Conservation (phyloP, 169 alveolate species). For the Cryptosporidium parvum region DNA sequence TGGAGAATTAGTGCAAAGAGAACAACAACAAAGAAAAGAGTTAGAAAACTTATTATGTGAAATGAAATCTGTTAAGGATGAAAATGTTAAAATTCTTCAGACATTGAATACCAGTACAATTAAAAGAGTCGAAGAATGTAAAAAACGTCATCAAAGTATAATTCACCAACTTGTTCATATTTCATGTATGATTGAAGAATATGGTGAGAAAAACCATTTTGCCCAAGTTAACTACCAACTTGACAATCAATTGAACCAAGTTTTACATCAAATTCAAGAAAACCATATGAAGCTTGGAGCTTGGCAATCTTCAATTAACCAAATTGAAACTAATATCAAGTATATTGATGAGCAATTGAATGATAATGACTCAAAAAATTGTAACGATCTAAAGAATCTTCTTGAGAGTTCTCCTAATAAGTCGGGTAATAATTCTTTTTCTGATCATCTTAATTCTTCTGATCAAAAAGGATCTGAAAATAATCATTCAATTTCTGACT, state of each 20-base stretch:
- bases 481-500: conserved; percentile 1
- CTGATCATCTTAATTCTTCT: conserved; percentile 15
- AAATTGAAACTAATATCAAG: conserved; percentile 62
- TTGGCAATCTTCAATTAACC: conserved; percentile 65
- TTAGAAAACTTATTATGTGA: conserved; percentile 47
- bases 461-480: conserved; percentile 4
- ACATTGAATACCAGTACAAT: conserved; percentile 46
- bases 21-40: conserved; percentile 69
- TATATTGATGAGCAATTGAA: conserved; percentile 59
- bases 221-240: conserved; percentile 68
- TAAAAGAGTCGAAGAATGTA: conserved; percentile 67
- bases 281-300: conserved; percentile 67
- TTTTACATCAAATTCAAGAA: conserved; percentile 61
- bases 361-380: conserved; percentile 5
- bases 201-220: conserved; percentile 43
- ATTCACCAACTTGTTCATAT: conserved; percentile 68
- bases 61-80: conserved; percentile 68
- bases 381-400: conserved; percentile 27
- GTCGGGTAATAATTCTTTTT: background rate
- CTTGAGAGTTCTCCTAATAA: conserved; percentile 17
- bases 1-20: conserved; percentile 66
- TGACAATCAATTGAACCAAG: conserved; percentile 66
- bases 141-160: conserved; percentile 64
- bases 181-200: conserved; percentile 72
- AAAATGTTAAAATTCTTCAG: conserved; percentile 39